These are phyloP conservation scores for Rhodotorula diobovata DNA, from an alignment of 768 basidiomycete genomes.

Conservation along the genomic window DNA sequence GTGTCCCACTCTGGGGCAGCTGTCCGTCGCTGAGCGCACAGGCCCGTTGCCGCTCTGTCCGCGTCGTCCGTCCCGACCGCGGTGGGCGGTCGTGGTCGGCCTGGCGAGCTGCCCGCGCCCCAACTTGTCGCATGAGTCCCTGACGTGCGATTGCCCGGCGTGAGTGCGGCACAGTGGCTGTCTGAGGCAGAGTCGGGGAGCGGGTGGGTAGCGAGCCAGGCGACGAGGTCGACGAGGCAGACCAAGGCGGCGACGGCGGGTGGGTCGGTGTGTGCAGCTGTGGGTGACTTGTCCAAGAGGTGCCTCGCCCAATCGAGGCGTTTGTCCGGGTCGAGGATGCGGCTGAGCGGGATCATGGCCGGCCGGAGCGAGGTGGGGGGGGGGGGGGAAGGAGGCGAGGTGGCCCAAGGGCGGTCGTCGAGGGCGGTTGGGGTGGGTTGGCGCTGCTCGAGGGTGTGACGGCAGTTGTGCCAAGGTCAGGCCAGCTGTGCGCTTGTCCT, in stretches of 20 bases:
- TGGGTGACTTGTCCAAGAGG: not conserved
- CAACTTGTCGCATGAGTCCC: too few relatives aligned
- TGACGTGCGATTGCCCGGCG: too few relatives aligned
- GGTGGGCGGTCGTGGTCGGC: too few relatives aligned
- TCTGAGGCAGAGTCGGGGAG: not conserved
- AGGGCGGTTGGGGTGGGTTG: not conserved
- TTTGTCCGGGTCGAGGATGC: not conserved
- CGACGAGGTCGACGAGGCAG: slow-evolving; percentile 7
- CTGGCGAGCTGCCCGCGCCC: not conserved
- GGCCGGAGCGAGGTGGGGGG: not conserved
- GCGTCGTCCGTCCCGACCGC: too few relatives aligned
- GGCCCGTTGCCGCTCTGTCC: not conserved
- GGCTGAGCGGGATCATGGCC: not conserved
- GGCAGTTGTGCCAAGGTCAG: too few relatives aligned
- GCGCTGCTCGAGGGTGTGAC: too few relatives aligned
- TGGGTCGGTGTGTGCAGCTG: not conserved
- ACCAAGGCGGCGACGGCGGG: not conserved
- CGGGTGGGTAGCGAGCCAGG: not conserved
- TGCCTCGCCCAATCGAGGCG: not conserved
- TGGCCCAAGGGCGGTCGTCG: not conserved
- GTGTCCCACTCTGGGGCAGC: too few relatives aligned
- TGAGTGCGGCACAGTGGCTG: too few relatives aligned
- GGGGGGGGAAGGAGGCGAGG: not conserved
- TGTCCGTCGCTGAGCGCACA: too few relatives aligned
- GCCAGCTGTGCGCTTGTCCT: too few relatives aligned